Conservation (phyloP, 441 rosid species). For the Jatropha podagrica region DNA sequence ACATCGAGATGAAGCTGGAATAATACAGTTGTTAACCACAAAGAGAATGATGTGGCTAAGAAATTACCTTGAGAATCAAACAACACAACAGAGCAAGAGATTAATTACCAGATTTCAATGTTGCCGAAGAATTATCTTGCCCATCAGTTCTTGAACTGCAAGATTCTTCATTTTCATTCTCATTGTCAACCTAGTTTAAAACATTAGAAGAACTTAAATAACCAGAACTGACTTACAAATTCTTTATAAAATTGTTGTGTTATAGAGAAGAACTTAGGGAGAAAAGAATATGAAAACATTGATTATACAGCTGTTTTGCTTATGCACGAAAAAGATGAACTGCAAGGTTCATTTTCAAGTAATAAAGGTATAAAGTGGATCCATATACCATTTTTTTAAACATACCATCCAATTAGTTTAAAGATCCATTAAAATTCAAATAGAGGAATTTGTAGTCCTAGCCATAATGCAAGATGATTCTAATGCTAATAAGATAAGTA, state of each 20-base stretch:
- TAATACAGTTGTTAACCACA: neutral
- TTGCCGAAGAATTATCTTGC: constrained; percentile 49
- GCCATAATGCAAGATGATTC: neutral
- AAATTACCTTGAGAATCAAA: neutral
- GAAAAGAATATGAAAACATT: neutral
- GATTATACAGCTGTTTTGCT: neutral
- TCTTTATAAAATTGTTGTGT: neutral
- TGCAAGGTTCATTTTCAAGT: neutral
- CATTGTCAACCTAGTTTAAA: constrained; percentile 43
- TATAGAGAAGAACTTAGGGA: neutral
- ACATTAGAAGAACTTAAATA: neutral
- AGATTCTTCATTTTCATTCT: constrained; percentile 43
- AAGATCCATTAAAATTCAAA: neutral
- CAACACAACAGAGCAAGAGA: constrained; percentile 11
- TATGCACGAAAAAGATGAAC: neutral
- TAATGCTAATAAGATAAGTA: neutral
- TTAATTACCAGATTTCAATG: constrained; percentile 54
- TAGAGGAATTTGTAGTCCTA: neutral
- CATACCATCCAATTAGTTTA: neutral
- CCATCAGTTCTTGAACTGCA: constrained; percentile 39
- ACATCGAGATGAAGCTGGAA: neutral
- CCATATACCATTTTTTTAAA: neutral
- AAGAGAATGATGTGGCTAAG: neutral
- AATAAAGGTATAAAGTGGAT: neutral
- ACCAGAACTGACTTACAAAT: neutral